phyloP scores from a whole-genome alignment of 139 green algal species.

The Coelastrella sp. region DNA sequence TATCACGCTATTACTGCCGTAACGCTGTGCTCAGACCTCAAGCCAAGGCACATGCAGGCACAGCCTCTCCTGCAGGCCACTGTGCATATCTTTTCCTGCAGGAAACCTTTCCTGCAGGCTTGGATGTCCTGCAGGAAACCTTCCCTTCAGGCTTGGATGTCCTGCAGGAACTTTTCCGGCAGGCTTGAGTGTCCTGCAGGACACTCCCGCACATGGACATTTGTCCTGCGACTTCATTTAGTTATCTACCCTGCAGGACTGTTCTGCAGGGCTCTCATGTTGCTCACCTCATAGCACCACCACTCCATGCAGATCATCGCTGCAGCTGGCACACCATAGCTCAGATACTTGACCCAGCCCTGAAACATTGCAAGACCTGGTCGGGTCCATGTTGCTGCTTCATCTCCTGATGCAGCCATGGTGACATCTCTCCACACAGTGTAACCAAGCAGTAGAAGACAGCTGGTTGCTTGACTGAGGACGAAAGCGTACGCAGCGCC shows the following conservation, averaged over 20 bases:
- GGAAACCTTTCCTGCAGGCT: too few relatives aligned
- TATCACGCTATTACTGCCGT: too few relatives aligned
- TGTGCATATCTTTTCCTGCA: too few relatives aligned
- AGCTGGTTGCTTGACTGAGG: conserved; percentile 15
- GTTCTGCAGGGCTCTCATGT: background rate
- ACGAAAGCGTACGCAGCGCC: conserved; percentile 71
- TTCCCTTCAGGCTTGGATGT: too few relatives aligned
- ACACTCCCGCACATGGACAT: too few relatives aligned
- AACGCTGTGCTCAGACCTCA: too few relatives aligned
- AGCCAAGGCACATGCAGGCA: too few relatives aligned
- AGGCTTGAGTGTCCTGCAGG: too few relatives aligned
- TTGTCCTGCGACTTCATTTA: too few relatives aligned
- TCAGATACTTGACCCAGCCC: conserved; percentile 63
- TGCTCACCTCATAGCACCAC: conserved; percentile 47
- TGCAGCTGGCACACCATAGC: conserved; percentile 51
- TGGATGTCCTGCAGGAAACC: too few relatives aligned
- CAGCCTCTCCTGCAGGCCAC: background rate
- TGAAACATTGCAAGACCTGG: conserved; percentile 22
- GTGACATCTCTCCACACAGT: conserved; percentile 1
- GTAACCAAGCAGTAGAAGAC: conserved; percentile 21
- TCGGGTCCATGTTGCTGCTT: conserved; percentile 5
- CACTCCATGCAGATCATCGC: conserved; percentile 68
- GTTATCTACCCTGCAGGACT: too few relatives aligned
- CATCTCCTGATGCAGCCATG: conserved; percentile 22
- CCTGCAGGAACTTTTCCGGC: too few relatives aligned